phyloP scores from a whole-genome alignment of 73 alveolate species.

The Paramecium sonneborni region DNA sequence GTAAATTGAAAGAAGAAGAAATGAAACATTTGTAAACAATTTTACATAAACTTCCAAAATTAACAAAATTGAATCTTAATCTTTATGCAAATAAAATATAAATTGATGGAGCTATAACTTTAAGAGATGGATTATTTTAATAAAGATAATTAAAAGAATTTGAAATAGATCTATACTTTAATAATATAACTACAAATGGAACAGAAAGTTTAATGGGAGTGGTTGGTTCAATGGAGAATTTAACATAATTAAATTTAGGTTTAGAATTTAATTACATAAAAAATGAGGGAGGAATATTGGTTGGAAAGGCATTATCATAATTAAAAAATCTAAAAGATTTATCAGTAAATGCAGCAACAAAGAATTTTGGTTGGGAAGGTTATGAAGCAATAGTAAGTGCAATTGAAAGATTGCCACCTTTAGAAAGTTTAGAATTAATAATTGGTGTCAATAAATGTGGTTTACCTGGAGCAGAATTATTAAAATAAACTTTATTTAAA shows the following conservation, averaged over 20 bases:
- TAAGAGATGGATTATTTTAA: constrained; percentile 56
- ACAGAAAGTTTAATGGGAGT: constrained; percentile 59
- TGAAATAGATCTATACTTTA: constrained; percentile 53
- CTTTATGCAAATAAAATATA: not conserved
- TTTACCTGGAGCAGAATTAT: constrained; percentile 54
- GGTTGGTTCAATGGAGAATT: not conserved
- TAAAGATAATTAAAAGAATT: constrained; percentile 48
- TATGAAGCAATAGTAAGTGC: constrained; percentile 40
- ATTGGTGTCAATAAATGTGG: constrained; percentile 63
- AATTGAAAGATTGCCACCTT: constrained; percentile 40
- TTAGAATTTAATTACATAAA: constrained; percentile 62
- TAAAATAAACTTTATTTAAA: constrained; percentile 45
- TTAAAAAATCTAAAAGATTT: constrained; percentile 14
- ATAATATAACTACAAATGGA: constrained; percentile 64
- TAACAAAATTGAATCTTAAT: constrained; percentile 5
- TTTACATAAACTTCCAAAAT: not conserved
- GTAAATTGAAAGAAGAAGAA: constrained; percentile 3
- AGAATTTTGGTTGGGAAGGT: constrained; percentile 64
- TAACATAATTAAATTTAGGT: constrained; percentile 40
- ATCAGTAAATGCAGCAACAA: constrained; percentile 63
- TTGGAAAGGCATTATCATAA: constrained; percentile 21
- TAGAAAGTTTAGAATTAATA: constrained; percentile 13
- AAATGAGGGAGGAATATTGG: constrained; percentile 57
- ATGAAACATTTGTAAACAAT: not conserved
- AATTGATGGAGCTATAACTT: constrained; percentile 59